Evolutionary conservation across 441 rosid species (phyloP), one percentile per base, ranked within the genome.

Genomic region (Populus tomentosa): DNA sequence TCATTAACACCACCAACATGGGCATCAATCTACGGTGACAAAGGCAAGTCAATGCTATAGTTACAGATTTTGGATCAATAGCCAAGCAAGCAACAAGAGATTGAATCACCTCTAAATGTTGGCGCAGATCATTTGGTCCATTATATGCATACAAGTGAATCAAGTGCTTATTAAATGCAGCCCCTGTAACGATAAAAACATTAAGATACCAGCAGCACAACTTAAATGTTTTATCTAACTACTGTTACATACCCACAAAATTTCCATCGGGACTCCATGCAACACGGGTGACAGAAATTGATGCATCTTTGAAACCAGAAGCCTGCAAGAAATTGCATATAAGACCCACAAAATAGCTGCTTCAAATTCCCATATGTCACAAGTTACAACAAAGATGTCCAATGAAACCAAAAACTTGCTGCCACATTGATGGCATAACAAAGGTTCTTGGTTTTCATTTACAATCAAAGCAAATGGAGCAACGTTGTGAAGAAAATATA

Each of bases 211-310:
- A 61, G 77, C 70, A 67, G 67, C n/a, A 63, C 35, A 74, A 7
- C 33, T 63, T 69, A 16, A 63, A 24, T 50, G 67, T 36, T 61
- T 42, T 63, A 20, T 18, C 24, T 61, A 64, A 35, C 24, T 72
- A 72, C 68, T n/a, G 38, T 56, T 65, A 87, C 91, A 73, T 82
- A 94, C 98, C 97, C 28, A 89, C 84, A 85, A 90, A 90, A 76
- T 76, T 90, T 80, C 97, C 98, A 84, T 91, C 97, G 42, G 94
- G 89, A 84, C 94, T 94, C 97, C 98, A 94, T 4, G 94, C 82
- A 77, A 91, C 98, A 18, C 90, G 93, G 78, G 82, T 92, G 78
- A 92, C 95, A 65, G 93, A 91, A 71, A 89, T 82, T 14, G 78
- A 78, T 74, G 85, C 72, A 76, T 91, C 95, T 81, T 88, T 92